Base-by-base conservation (phyloP, 73 alveolate species). In the Paramecium pentaurelia region DNA sequence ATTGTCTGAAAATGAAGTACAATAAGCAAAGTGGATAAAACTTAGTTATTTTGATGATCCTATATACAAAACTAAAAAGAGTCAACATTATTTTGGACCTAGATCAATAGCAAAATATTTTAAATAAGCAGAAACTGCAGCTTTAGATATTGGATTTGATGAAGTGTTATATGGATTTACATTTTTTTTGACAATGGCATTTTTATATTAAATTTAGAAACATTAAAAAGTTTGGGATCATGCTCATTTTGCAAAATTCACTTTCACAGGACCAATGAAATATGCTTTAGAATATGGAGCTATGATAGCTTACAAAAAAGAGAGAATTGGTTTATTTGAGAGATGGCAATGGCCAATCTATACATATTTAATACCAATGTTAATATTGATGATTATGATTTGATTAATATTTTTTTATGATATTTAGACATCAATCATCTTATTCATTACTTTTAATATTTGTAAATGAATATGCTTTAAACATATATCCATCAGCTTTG, bases 401-500 rank as follows among this genome's bases (percentile, higher is more conserved):
- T 54, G 70, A 54, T 54, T 16, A 6, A 54, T 54, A 54, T 54
- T 16, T 22, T 22, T 54, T 54, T 54, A 54, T 54, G 70, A 54
- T n/a, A 54, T 54, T 54, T 16, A 54, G 36, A 16, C 36, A 54
- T 54, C 70, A 54, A 54, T 54, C 70, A n/a, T 54, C 70, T 54
- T 54, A 16, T 54, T 54, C 84, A 8, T 38, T 38, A 34, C 34
- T 73, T 22, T 37, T 73, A 2, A 80, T 80, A 28, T 77, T 89
- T 12, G 45, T 22, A 25, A 71, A 71, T 40, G 86, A 51, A 64
- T 85, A 97, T 16, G 98, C 98, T 20, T 75, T 60, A 91, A 96
- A 97, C 83, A 92, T 80, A 91, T 97, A 97, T 37, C 99, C 99
- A 68, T 93, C 94, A 51, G 99, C 99, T 95, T 97, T 95, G 93